These are phyloP conservation scores for Aspergillus hancockii DNA, from an alignment of 495 filamentous ascomycete genomes.

Conservation along the genomic window DNA sequence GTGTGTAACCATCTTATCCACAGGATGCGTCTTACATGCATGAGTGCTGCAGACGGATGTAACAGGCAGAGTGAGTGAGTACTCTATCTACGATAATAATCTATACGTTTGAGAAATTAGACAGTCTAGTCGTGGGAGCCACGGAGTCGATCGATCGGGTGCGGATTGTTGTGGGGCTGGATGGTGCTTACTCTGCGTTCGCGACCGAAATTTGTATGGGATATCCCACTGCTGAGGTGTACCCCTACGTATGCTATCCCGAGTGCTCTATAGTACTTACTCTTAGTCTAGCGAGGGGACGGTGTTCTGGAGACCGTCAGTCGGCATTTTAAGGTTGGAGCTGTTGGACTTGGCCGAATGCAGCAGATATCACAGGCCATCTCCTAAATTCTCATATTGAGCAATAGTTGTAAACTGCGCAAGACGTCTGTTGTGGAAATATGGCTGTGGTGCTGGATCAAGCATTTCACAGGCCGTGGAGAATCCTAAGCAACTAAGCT, in stretches of 20 bases:
- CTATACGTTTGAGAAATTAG: not conserved
- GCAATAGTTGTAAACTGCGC: not conserved
- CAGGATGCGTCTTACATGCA: not conserved
- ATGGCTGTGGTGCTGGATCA: not conserved
- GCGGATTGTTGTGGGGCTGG: not conserved
- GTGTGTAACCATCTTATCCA: not conserved
- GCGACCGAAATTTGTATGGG: not conserved
- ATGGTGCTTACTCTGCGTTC: not conserved
- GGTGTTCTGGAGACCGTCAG: too few relatives aligned
- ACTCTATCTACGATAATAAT: not conserved
- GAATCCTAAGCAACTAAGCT: not conserved
- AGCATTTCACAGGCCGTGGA: not conserved
- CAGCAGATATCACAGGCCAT: not conserved
- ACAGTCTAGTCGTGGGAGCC: not conserved
- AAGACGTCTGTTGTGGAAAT: not conserved
- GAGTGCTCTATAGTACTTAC: not conserved
- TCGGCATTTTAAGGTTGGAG: not conserved
- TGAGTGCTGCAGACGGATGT: not conserved
- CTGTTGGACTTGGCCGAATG: not conserved
- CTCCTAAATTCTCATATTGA: not conserved
- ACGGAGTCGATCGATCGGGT: not conserved
- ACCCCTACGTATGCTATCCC: not conserved
- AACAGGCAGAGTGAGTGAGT: not conserved
- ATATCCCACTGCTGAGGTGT: conserved; percentile 3
- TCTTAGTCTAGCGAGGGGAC: too few relatives aligned